These are phyloP conservation scores for Fusarium bactridioides DNA, from an alignment of 2,329 filamentous ascomycete genomes.

Conservation along the genomic window DNA sequence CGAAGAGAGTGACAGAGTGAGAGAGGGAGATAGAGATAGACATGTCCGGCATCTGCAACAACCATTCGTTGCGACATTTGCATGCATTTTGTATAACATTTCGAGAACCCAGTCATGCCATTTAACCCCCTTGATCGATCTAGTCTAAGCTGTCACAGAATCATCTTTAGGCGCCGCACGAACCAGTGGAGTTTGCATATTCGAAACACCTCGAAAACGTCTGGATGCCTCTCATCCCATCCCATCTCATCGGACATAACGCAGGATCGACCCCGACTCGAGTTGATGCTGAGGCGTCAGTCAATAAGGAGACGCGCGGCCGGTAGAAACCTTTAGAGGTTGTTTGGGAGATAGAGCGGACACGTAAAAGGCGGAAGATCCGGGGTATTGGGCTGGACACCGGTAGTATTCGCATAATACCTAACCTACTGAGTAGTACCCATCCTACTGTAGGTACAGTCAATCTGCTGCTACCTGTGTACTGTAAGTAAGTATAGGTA, in stretches of 20 bases:
- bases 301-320: constrained; percentile 15
- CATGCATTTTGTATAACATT: not conserved
- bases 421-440: not conserved
- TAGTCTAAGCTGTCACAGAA: not conserved
- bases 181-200: constrained; percentile 2
- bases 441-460: not conserved
- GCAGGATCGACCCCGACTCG: not conserved
- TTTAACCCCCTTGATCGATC: not conserved
- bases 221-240: not conserved
- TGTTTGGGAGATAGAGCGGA: not conserved
- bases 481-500: not conserved
- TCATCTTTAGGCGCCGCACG: constrained; percentile 1
- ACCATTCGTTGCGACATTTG: not conserved
- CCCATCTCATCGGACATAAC: not conserved
- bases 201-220: constrained; percentile 15
- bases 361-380: not conserved
- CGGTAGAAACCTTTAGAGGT: not conserved
- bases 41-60: not conserved
- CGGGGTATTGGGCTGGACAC: not conserved
- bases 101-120: not conserved
- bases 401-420: not conserved
- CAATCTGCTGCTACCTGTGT: not conserved
- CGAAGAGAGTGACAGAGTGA: not conserved
- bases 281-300: not conserved
- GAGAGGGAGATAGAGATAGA: not conserved